Percentiles rank a stretch among this genome's conserved stretches.
These are phyloP conservation scores for Aureobasidium sp. DNA, from an alignment of 2,329 filamentous ascomycete genomes.

Conservation along the genomic window DNA sequence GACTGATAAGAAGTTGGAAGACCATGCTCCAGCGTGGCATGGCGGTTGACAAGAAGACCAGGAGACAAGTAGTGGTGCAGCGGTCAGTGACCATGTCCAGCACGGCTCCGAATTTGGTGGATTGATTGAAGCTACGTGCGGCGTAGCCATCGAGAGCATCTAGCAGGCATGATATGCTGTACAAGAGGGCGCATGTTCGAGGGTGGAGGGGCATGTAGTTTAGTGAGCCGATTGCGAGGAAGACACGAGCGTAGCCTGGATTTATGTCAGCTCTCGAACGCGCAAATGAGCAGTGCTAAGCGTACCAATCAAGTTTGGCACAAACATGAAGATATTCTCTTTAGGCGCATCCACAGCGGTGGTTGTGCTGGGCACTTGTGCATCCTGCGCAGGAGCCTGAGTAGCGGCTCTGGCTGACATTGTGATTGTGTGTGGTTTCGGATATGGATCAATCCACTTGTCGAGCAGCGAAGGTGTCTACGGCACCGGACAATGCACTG, in stretches of 20 bases:
- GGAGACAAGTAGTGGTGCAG: constrained; percentile 88
- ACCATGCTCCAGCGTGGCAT: constrained; percentile 91
- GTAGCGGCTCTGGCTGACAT: neutral
- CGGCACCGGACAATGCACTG: neutral
- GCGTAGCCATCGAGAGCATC: constrained; percentile 92
- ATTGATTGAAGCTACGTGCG: constrained; percentile 81
- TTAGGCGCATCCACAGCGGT: constrained; percentile 26
- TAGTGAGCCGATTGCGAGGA: constrained; percentile 73
- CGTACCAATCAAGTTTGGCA: constrained; percentile 46
- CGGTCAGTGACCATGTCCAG: constrained; percentile 99
- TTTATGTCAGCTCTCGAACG: constrained; percentile 1
- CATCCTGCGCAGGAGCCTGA: neutral
- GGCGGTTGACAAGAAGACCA: constrained; percentile 89
- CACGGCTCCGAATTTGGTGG: constrained; percentile 90
- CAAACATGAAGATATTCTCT: constrained; percentile 50
- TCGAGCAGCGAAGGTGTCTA: neutral
- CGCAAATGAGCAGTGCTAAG: neutral
- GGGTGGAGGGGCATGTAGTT: constrained; percentile 99
- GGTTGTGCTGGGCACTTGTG: neutral
- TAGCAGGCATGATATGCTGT: constrained; percentile 88
- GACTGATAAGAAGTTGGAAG: constrained; percentile 85
- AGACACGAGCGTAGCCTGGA: constrained; percentile 43
- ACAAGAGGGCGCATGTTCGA: constrained; percentile 85
- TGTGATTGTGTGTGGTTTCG: neutral
- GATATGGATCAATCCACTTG: neutral